Percentiles rank a stretch among this genome's conserved stretches.
Evolutionary conservation across 306 rosid genomes (phyloP).

Genomic region (Fragaria vesca): DNA sequence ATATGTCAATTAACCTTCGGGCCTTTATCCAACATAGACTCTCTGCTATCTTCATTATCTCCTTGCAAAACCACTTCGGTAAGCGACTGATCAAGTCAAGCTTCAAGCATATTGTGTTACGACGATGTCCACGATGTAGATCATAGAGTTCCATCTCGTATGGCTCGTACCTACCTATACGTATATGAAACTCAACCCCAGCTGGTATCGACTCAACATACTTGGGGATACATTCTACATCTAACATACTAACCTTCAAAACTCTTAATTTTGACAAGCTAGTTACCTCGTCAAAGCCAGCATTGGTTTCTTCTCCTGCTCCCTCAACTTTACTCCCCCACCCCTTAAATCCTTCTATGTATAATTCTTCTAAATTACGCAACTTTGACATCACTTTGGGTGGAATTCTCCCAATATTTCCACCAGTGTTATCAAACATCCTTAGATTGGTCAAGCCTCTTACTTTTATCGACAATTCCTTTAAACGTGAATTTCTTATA

Average conservation of each 20-base stretch:
- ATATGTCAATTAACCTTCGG: neutral
- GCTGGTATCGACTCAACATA: no score
- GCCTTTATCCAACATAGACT: neutral
- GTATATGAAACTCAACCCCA: no score
- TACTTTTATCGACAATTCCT: neutral
- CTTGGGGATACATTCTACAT: no score
- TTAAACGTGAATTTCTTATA: fast-evolving
- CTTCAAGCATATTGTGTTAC: neutral
- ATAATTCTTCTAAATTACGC: neutral
- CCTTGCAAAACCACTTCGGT: neutral
- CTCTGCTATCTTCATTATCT: neutral
- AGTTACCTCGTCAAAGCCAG: no score
- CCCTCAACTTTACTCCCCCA: neutral
- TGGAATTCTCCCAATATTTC: neutral
- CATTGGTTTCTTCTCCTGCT: neutral
- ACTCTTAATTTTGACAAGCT: no score
- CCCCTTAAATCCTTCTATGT: neutral
- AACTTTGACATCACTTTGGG: neutral
- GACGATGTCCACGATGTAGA: no score
- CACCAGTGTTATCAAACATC: neutral
- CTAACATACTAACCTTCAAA: no score
- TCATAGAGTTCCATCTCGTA: no score
- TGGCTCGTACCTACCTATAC: no score
- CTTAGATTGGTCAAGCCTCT: neutral
- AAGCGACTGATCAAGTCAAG: neutral